These are phyloP conservation scores for Hanseniaspora clermontiae DNA, from an alignment of 805 yeast species.

Conservation along the genomic window DNA sequence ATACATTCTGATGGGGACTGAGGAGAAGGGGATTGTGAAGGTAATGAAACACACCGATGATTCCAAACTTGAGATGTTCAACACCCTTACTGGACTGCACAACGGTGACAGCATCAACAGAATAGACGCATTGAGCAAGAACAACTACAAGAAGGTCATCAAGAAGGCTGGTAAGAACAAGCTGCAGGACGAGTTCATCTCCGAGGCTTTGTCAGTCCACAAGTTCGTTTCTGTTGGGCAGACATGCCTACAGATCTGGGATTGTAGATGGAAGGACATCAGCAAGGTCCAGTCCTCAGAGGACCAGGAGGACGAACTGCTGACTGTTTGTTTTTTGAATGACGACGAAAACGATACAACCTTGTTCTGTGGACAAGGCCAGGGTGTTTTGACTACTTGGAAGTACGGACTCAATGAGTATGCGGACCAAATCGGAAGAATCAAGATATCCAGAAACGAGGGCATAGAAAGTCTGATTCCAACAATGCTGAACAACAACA, in stretches of 20 bases:
- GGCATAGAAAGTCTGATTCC: constrained; percentile 62
- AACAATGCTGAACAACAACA: constrained; percentile 34
- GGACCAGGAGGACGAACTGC: constrained; percentile 87
- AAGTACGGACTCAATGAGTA: constrained; percentile 53
- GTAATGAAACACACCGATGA: constrained; percentile 41
- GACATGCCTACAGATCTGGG: constrained; percentile 67
- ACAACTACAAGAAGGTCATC: constrained; percentile 41
- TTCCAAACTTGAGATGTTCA: not conserved
- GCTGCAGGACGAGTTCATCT: constrained; percentile 24
- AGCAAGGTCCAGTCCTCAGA: constrained; percentile 57
- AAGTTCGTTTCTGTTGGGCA: constrained; percentile 73
- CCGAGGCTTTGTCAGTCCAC: constrained; percentile 40
- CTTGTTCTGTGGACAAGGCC: constrained; percentile 77
- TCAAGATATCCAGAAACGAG: constrained; percentile 53
- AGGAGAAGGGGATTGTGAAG: constrained; percentile 48
- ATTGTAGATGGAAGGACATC: constrained; percentile 36
- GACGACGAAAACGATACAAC: constrained; percentile 44
- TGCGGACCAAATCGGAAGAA: constrained; percentile 67
- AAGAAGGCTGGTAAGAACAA: constrained; percentile 14
- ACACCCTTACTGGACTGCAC: not conserved
- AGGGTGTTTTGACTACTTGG: constrained; percentile 84
- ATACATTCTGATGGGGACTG: constrained; percentile 8
- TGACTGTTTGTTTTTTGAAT: constrained; percentile 59
- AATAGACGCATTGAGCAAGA: constrained; percentile 26
- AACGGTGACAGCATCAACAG: constrained; percentile 65